Conservation (phyloP, 1,284 basidiomycete species). For the Xerocomus minutiporus region DNA sequence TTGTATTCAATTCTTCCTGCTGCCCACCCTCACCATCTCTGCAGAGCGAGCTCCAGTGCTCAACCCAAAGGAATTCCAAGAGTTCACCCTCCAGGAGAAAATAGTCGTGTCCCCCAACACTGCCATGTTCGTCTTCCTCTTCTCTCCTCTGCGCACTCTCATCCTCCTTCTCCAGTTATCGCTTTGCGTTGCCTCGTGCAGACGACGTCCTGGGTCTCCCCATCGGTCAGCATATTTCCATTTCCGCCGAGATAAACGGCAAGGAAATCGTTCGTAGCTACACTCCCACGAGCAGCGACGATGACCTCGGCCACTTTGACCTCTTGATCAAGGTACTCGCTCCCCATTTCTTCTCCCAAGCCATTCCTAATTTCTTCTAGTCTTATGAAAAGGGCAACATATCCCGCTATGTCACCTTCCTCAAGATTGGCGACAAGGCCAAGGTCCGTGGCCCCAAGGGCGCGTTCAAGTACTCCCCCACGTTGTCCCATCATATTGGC, state of each 20-base stretch:
- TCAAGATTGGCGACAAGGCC: conserved; percentile 83
- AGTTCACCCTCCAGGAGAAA: conserved; percentile 81
- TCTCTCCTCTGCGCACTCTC: neutral
- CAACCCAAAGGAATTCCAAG: conserved; percentile 72
- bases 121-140: conserved; percentile 63
- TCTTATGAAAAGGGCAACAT: conserved; percentile 97
- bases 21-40: conserved; percentile 29
- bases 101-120: conserved; percentile 91
- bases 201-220: conserved; percentile 87
- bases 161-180: conserved; percentile 60
- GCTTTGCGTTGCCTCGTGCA: conserved; percentile 74
- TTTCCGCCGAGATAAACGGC: conserved; percentile 87
- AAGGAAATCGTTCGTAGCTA: conserved; percentile 90
- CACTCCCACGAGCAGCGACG: conserved; percentile 91
- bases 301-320: conserved; percentile 91
- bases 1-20: conserved; percentile 24
- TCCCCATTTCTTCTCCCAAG: conserved; percentile 1
- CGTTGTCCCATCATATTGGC: conserved; percentile 71
- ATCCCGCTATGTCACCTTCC: conserved; percentile 75
- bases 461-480: conserved; percentile 78
- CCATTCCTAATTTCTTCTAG: conserved; percentile 37
- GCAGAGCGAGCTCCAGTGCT: conserved; percentile 63
- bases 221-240: conserved; percentile 93
- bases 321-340: conserved; percentile 85
- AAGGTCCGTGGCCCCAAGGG: conserved; percentile 95